These are phyloP conservation scores for Botrytis fragariae DNA, from an alignment of 2,329 filamentous ascomycete species.

Conservation along the genomic window DNA sequence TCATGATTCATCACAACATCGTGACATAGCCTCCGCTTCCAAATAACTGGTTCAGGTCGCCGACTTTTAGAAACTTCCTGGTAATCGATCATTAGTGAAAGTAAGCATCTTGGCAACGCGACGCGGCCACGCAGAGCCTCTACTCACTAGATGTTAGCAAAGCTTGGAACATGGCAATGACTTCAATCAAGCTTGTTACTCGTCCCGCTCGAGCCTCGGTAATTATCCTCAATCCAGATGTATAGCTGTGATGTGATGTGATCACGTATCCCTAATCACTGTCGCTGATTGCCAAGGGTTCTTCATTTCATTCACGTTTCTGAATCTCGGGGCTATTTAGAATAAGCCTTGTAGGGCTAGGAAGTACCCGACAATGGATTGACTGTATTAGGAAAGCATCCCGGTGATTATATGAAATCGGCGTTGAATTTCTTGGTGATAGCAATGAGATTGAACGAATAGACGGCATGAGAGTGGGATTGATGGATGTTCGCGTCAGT, in stretches of 20 bases:
- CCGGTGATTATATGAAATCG: background rate
- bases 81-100: background rate
- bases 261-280: background rate
- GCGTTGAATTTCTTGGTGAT: background rate
- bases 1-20: background rate
- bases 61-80: background rate
- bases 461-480: background rate
- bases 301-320: background rate
- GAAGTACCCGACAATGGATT: background rate
- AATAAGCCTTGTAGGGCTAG: slow-evolving; percentile 5
- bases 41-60: background rate
- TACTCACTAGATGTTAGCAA: background rate
- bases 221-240: background rate
- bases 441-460: background rate
- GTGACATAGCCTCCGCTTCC: background rate
- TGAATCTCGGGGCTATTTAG: background rate
- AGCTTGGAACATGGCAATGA: background rate
- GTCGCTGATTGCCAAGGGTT: background rate
- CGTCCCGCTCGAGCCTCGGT: background rate
- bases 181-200: background rate
- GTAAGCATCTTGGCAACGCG: background rate
- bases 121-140: background rate
- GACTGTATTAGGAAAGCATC: background rate
- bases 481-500: background rate
- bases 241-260: background rate